Conservation (phyloP, 2,329 filamentous ascomycete genomes). For the Xylariales sp. region DNA sequence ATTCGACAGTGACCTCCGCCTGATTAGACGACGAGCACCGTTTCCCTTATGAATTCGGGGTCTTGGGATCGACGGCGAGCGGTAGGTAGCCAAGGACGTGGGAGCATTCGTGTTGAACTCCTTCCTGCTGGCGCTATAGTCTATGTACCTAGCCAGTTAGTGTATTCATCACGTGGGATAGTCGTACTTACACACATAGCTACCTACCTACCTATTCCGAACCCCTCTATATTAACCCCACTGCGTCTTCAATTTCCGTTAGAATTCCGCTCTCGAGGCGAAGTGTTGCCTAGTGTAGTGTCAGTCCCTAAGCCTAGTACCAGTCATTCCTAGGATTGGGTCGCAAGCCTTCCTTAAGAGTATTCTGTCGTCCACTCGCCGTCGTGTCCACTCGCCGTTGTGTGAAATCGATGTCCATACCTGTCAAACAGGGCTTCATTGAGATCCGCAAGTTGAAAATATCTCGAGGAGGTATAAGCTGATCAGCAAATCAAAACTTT, state of each 20-base stretch:
- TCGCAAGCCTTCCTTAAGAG: neutral
- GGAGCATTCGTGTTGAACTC: slow-evolving; percentile 4
- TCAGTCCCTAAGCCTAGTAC: neutral
- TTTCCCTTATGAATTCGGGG: neutral
- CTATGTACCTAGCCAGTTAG: neutral
- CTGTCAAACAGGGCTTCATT: neutral
- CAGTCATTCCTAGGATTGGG: neutral
- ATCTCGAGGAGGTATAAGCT: neutral
- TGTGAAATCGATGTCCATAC: neutral
- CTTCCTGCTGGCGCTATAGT: neutral
- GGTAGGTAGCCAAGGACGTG: neutral
- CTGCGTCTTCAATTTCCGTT: slow-evolving; percentile 24
- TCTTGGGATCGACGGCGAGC: neutral
- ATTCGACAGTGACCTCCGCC: neutral
- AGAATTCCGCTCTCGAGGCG: slow-evolving; percentile 23
- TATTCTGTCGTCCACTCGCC: no score
- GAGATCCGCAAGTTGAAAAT: neutral
- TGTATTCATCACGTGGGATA: slow-evolving; percentile 11
- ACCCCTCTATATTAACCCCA: slow-evolving; percentile 23
- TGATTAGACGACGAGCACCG: neutral
- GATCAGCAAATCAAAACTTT: neutral
- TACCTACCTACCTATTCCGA: slow-evolving; percentile 19
- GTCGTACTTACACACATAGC: neutral
- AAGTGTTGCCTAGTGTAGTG: neutral
- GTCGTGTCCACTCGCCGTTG: neutral